Percentiles rank a stretch among this genome's conserved stretches.
Evolutionary conservation across 2,329 filamentous ascomycete genomes (phyloP).

Genomic region (Colletotrichum sp.): DNA sequence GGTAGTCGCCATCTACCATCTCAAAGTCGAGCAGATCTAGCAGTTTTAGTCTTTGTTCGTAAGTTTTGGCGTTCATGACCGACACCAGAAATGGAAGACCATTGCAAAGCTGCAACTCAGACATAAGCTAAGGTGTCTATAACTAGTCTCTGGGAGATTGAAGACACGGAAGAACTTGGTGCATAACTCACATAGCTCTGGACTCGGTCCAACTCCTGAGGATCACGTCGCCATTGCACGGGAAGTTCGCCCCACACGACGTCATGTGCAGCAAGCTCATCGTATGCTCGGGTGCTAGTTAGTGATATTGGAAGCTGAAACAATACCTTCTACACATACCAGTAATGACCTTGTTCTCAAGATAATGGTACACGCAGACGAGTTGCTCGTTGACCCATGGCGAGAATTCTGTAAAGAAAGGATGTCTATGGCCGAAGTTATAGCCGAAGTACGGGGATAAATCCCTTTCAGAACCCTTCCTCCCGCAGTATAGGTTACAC

Average conservation of each 20-base stretch:
- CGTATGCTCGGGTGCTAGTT: background rate
- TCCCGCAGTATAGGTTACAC: background rate
- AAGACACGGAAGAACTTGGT: background rate
- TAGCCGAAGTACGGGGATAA: too few species aligned
- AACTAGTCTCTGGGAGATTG: background rate
- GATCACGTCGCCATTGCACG: background rate
- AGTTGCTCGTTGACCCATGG: background rate
- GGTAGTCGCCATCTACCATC: background rate
- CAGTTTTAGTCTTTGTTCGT: background rate
- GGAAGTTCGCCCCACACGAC: background rate
- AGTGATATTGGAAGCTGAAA: background rate
- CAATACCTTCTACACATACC: background rate
- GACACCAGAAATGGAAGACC: background rate
- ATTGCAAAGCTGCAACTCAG: background rate
- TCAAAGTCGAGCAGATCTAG: background rate
- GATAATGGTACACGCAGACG: background rate
- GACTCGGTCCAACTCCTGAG: background rate
- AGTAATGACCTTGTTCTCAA: background rate
- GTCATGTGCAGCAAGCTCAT: background rate
- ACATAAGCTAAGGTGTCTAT: background rate
- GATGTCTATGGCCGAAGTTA: background rate
- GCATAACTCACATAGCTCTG: background rate
- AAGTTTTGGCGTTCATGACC: background rate
- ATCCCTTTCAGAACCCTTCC: background rate
- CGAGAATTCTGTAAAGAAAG: background rate